Conservation (phyloP, 129 eudicot genomes). For the Pittosporum tobira region DNA sequence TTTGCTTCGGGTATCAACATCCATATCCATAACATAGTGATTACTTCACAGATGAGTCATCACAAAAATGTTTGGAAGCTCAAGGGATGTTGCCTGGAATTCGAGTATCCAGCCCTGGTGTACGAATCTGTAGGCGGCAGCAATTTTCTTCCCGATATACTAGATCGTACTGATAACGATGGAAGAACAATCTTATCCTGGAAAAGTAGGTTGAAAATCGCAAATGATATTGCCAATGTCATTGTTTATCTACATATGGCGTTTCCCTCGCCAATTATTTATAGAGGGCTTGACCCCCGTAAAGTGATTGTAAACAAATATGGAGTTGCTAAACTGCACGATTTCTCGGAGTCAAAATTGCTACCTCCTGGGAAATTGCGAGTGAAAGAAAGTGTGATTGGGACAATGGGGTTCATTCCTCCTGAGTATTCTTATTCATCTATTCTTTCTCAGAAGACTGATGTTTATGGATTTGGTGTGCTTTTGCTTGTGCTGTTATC, state of each 20-base stretch:
- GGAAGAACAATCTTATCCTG: neutral
- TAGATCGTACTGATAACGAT: neutral
- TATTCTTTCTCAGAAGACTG: neutral
- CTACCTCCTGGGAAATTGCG: slow-evolving; percentile 11
- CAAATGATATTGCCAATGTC: slow-evolving; percentile 2
- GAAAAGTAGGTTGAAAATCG: slow-evolving; percentile 5
- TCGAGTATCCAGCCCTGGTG: neutral
- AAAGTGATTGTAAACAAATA: slow-evolving; percentile 1
- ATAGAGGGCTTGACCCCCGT: neutral
- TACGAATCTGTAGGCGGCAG: neutral
- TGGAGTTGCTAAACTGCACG: slow-evolving; percentile 9
- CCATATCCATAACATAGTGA: neutral
- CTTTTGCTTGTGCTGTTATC: slow-evolving; percentile 6
- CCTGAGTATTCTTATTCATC: neutral
- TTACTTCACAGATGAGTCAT: slow-evolving; percentile 7
- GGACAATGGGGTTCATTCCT: neutral
- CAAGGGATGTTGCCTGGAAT: slow-evolving; percentile 23
- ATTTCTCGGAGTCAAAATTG: neutral
- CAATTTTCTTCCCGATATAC: neutral
- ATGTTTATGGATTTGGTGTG: slow-evolving; percentile 12
- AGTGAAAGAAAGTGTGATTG: neutral
- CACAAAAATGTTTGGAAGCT: slow-evolving; percentile 19
- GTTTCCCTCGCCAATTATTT: slow-evolving; percentile 4
- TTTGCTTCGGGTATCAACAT: neutral
- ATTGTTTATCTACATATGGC: slow-evolving; percentile 13